Conservation (phyloP, 345 rosid genomes). For the Rhizophora apiculata region DNA sequence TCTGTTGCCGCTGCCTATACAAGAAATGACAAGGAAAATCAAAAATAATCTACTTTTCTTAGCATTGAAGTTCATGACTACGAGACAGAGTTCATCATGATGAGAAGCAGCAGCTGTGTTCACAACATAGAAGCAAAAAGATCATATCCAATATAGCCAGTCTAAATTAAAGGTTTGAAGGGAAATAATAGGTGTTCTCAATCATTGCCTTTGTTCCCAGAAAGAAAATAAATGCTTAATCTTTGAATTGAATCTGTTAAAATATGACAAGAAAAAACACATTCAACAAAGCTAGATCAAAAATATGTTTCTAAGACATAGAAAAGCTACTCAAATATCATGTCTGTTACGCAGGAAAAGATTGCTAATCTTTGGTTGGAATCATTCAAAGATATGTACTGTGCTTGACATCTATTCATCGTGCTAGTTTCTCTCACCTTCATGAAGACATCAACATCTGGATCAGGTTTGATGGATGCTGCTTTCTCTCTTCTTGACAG, state of each 20-base stretch:
- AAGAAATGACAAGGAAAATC: background rate
- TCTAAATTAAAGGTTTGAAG: no score
- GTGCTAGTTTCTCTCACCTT: constrained; percentile 37
- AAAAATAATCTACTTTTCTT: background rate
- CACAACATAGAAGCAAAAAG: no score
- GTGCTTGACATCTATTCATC: background rate
- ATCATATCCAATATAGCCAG: no score
- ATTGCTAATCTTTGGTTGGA: background rate
- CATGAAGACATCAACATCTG: constrained; percentile 70
- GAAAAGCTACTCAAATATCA: no score
- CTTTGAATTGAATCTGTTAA: no score
- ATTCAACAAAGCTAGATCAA: background rate
- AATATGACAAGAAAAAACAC: background rate
- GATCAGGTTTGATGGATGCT: constrained; percentile 70
- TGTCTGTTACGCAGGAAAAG: no score
- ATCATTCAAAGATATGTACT: background rate
- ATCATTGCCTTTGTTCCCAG: no score
- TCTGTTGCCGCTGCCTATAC: constrained; percentile 48
- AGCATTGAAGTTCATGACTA: background rate
- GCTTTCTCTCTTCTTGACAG: constrained; percentile 69
- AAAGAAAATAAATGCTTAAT: no score
- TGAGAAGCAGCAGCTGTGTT: no score
- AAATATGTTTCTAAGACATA: no score
- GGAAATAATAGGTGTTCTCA: no score
- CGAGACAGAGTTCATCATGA: no score